Percentiles rank a stretch among this genome's conserved stretches.
Conservation (phyloP, 306 rosid species). For the Luffa acutangula region DNA sequence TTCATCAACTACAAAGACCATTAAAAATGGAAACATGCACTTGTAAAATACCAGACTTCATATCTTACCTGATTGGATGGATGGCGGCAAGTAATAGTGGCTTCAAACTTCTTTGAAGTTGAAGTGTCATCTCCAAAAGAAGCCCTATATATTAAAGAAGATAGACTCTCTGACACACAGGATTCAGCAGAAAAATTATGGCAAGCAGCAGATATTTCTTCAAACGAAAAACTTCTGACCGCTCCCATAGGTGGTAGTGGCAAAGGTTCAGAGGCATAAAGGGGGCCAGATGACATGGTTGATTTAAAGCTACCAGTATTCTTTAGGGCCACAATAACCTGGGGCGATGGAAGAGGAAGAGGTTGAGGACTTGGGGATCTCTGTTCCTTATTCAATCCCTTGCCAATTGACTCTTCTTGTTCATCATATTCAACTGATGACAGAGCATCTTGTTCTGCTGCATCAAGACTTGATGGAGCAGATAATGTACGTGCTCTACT, state of each 20-base stretch:
- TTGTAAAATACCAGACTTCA: background rate
- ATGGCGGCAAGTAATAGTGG: slow-evolving; percentile 83
- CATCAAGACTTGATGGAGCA: slow-evolving; percentile 91
- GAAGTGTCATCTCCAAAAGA: slow-evolving; percentile 80
- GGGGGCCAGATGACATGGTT: slow-evolving; percentile 57
- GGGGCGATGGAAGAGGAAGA: slow-evolving; percentile 94
- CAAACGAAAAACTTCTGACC: slow-evolving; percentile 51
- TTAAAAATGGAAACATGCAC: slow-evolving; percentile 6
- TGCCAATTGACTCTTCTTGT: slow-evolving; percentile 50
- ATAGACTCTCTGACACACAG: slow-evolving; percentile 78
- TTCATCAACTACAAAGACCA: slow-evolving; percentile 4
- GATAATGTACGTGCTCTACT: slow-evolving; percentile 65
- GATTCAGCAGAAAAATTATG: slow-evolving; percentile 69
- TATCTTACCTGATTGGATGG: slow-evolving; percentile 64
- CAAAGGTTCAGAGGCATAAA: slow-evolving; percentile 67
- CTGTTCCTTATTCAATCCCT: slow-evolving; percentile 49
- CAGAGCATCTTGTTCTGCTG: slow-evolving; percentile 73
- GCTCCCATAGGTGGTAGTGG: slow-evolving; percentile 76
- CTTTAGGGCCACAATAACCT: slow-evolving; percentile 37
- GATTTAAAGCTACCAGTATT: slow-evolving; percentile 69
- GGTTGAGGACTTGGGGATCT: slow-evolving; percentile 66
- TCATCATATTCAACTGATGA: slow-evolving; percentile 61
- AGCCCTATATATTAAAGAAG: slow-evolving; percentile 75
- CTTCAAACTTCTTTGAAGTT: slow-evolving; percentile 74
- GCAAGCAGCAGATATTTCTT: slow-evolving; percentile 80